These are phyloP conservation scores for Setaria viridis DNA, from an alignment of 202 grass and related monocot species.

Conservation along the genomic window DNA sequence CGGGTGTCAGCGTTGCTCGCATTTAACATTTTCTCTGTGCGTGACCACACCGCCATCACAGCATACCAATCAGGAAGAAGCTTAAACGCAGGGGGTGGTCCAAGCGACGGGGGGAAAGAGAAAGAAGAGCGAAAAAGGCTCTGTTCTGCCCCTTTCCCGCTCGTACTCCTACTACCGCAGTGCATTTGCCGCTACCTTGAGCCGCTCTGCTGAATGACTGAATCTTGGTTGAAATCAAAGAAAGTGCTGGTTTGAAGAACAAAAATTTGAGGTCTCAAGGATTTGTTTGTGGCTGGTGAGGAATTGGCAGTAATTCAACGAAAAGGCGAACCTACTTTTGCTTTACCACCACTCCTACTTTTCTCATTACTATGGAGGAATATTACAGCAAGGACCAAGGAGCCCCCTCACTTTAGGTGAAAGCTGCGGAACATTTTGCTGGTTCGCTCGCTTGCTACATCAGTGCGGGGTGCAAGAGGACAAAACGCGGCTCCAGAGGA, in stretches of 20 bases:
- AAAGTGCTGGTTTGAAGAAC: not conserved
- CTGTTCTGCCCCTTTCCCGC: constrained; percentile 10
- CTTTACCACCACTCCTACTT: constrained; percentile 20
- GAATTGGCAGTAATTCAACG: constrained; percentile 27
- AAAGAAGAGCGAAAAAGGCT: constrained; percentile 40
- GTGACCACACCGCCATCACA: constrained; percentile 41
- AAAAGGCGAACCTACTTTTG: constrained; percentile 35
- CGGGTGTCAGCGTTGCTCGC: not conserved
- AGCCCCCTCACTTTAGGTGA: constrained; percentile 36
- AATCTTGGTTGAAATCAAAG: not conserved
- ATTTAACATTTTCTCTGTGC: constrained; percentile 34
- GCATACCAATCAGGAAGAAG: constrained; percentile 33
- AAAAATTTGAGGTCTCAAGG: not conserved
- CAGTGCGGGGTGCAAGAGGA: constrained; percentile 25
- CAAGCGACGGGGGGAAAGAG: constrained; percentile 38
- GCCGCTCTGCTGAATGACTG: not conserved
- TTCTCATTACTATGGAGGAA: constrained; percentile 28
- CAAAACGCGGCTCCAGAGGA: constrained; percentile 41
- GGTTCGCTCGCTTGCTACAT: not conserved
- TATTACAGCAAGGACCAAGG: constrained; percentile 42
- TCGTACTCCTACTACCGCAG: not conserved
- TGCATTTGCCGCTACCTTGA: not conserved
- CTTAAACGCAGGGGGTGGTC: constrained; percentile 19
- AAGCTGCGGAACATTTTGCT: constrained; percentile 50
- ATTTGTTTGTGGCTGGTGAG: constrained; percentile 15